Evolutionary conservation across 169 alveolate genomes (phyloP).

Genomic region (Plasmodium billcollinsi): DNA sequence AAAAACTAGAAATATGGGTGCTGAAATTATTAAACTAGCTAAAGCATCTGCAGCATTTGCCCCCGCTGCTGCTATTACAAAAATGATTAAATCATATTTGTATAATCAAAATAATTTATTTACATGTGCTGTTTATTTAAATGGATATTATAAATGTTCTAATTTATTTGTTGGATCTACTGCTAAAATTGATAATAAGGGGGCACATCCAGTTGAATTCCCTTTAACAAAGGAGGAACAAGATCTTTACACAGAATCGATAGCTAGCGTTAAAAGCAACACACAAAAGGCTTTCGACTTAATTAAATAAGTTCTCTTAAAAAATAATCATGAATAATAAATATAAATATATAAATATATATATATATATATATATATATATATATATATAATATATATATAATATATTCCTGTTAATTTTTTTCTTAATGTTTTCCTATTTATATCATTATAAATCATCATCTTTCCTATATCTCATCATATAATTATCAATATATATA

Average conservation of each 20-base stretch:
- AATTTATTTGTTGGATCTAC: constrained; percentile 84
- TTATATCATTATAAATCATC: no score
- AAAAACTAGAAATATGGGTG: constrained; percentile 82
- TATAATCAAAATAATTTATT: constrained; percentile 78
- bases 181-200: constrained; percentile 78
- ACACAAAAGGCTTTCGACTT: constrained; percentile 46
- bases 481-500: not conserved
- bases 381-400: not conserved
- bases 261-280: constrained; percentile 24
- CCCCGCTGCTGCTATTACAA: constrained; percentile 85
- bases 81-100: constrained; percentile 81
- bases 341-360: not conserved
- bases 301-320: constrained; percentile 4
- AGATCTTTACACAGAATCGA: constrained; percentile 75
- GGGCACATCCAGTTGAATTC: constrained; percentile 77
- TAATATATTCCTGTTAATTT: no score
- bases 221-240: constrained; percentile 77
- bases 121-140: constrained; percentile 83
- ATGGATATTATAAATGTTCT: constrained; percentile 80
- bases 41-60: constrained; percentile 83
- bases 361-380: constrained; percentile 3
- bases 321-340: not conserved
- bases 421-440: no score
- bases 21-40: constrained; percentile 80
- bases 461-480: no score